Evolutionary conservation across 169 alveolate genomes (phyloP).

Genomic region (Eimeria sp.): DNA sequence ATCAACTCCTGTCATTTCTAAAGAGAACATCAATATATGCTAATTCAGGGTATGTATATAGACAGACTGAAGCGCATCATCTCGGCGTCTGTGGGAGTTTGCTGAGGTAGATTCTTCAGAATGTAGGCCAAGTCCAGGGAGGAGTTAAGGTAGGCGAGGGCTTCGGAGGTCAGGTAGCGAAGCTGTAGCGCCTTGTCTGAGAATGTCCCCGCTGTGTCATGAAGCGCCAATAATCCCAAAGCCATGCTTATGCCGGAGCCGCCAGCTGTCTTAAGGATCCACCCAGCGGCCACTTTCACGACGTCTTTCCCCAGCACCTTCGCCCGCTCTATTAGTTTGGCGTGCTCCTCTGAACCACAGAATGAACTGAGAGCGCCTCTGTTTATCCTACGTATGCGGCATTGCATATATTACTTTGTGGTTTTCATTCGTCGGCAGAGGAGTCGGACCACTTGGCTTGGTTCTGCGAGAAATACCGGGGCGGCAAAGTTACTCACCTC

Average conservation of each 20-base stretch:
- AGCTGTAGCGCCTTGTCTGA: slow-evolving; percentile 50
- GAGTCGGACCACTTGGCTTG: too few relatives aligned
- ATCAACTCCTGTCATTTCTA: not conserved
- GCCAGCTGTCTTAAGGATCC: slow-evolving; percentile 44
- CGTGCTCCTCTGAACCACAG: slow-evolving; percentile 24
- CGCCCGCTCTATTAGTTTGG: not conserved
- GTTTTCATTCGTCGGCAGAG: too few relatives aligned
- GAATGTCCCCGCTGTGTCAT: not conserved
- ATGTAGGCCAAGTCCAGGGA: slow-evolving; percentile 28
- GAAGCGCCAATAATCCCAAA: slow-evolving; percentile 46
- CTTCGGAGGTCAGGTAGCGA: slow-evolving; percentile 20
- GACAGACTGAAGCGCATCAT: slow-evolving; percentile 31
- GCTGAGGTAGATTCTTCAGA: not conserved
- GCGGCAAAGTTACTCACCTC: slow-evolving; percentile 29
- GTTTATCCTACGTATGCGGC: too few relatives aligned
- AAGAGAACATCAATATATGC: not conserved
- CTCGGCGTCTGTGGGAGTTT: not conserved
- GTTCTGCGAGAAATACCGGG: too few relatives aligned
- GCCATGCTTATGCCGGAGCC: slow-evolving; percentile 41
- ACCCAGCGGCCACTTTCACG: slow-evolving; percentile 40
- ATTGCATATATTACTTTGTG: too few relatives aligned
- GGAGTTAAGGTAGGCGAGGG: slow-evolving; percentile 22
- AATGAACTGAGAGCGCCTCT: too few relatives aligned
- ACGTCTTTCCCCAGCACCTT: not conserved
- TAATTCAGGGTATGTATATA: not conserved